Percentiles rank a stretch among this genome's conserved stretches.
Evolutionary conservation across 2,329 filamentous ascomycete species (phyloP).

Genomic region (Colletotrichum lindemuthianum): DNA sequence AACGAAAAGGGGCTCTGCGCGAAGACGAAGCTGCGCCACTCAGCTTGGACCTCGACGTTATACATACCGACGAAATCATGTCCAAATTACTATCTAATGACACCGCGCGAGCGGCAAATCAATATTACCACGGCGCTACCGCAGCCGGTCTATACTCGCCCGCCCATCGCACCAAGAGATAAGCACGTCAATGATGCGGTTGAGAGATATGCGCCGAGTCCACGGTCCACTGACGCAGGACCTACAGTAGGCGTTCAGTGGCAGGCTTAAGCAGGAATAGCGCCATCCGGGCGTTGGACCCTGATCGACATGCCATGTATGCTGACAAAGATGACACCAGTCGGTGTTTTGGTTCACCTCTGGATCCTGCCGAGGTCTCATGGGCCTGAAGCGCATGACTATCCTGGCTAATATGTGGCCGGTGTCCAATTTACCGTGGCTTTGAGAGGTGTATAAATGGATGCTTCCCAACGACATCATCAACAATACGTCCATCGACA

Average conservation of each 20-base stretch:
- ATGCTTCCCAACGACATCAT: too few species aligned
- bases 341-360: neutral
- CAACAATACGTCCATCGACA: too few species aligned
- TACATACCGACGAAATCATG: slow-evolving; percentile 5
- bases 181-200: neutral
- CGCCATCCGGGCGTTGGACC: neutral
- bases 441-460: too few species aligned
- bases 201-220: slow-evolving; percentile 23
- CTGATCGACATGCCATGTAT: neutral
- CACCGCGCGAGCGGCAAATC: slow-evolving; percentile 3
- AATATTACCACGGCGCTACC: neutral
- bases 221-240: slow-evolving; percentile 17
- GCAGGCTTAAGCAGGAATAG: neutral
- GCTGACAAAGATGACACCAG: neutral
- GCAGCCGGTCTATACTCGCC: too few species aligned
- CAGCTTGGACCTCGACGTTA: neutral
- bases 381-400: neutral
- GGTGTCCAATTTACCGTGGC: too few species aligned
- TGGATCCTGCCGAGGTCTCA: neutral
- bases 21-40: slow-evolving; percentile 1
- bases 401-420: too few species aligned
- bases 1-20: neutral
- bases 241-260: neutral
- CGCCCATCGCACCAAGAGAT: too few species aligned
- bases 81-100: slow-evolving; percentile 21